Base-by-base conservation (phyloP, 805 yeast genomes). In the Priceomyces castillae region DNA sequence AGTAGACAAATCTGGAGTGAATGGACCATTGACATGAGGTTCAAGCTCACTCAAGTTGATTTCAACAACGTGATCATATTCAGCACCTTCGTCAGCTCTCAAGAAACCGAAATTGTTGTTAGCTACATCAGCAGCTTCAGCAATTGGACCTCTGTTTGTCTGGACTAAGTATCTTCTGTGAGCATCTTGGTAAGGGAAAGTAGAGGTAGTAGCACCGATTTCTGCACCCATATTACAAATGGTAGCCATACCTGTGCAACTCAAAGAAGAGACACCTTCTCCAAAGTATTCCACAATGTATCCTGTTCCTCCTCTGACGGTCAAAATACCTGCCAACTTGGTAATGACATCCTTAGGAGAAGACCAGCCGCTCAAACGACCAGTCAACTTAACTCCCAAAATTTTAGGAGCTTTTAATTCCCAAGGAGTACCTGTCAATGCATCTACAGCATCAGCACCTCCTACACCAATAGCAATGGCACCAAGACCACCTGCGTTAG, bases 221-320 rank as follows among this genome's bases (percentile, higher is more conserved):
- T 94, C 99, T 43, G 99, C 99, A 65, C 99, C 99, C 99, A 94
- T 94, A 71, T 94, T 94, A 79, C 98, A 92, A 66, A 94, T 92
- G 48, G 99, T 94, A 49, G 96, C 99, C 99, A 94, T 94, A 74
- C 99, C 99, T 28, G 99, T 94, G 74, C 96, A 89, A 18, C 95
- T 84, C 58, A 94, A 79, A 42, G 85, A 73, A 49, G 83, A 74
- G 37, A 90, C 95, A 73, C 99, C 99, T 43, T 83, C 89, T 62
- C 99, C 99, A 61, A 88, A 92, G 74, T 94, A 94, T 73, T 94
- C 99, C 41, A 94, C 90, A 59, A 94, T 90, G 65, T 76, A 82
- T 51, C 98, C 98, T 43, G 99, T 94, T 67, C 99, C 99, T 67
- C 99, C 99, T 71, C 94, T 84, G 47, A 94, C 99, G 39, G 98